Evolutionary conservation across 179 eudicot genomes (phyloP), one percentile per base, ranked within the genome.

Genomic region (Drosera spatulata): DNA sequence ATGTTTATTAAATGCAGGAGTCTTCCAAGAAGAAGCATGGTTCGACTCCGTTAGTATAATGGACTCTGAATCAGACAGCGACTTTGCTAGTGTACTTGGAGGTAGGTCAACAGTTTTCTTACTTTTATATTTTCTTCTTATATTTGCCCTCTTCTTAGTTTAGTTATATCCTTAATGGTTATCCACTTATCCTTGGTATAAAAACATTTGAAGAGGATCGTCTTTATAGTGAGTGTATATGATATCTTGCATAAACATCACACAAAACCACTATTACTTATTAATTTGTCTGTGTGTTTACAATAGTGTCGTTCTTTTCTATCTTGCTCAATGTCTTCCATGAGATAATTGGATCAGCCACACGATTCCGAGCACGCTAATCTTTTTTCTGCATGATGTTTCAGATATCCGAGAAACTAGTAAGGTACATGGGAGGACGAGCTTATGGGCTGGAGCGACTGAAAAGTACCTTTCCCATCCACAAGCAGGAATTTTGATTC

Each of bases 1-100:
- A 2, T 47, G 60, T n/a, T 58, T 39, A 59, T 9, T 62, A 69
- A 22, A 22, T 22, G 33, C 82, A 82, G 88, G 78, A 60, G 47
- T 69, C 49, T 75, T 67, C 63, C 82, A 72, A 48, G 96, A 89
- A 56, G 96, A 89, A 74, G 74, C 78, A 64, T 89, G 97, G 97
- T 89, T 82, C 51, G 97, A 89, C 63, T 82, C 97, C 46, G 56
- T 67, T 22, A 89, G 95, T 66, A 69, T 76, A 50, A 71, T 86
- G 41, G 97, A 81, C 39, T 86, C 95, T 4, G 96, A 88, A 42
- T 73, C 86, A 14, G 95, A 86, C 44, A 95, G 86, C 45, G 97
- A 89, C 56, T 89, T 84, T 61, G 74, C 66, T 44, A 86, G 97
- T 63, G 82, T 89, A 47, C 59, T 72, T 43, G 88, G 86, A 66